Evolutionary conservation across 352 stramenopile species (phyloP).

Genomic region (Globisporangium irregulare): DNA sequence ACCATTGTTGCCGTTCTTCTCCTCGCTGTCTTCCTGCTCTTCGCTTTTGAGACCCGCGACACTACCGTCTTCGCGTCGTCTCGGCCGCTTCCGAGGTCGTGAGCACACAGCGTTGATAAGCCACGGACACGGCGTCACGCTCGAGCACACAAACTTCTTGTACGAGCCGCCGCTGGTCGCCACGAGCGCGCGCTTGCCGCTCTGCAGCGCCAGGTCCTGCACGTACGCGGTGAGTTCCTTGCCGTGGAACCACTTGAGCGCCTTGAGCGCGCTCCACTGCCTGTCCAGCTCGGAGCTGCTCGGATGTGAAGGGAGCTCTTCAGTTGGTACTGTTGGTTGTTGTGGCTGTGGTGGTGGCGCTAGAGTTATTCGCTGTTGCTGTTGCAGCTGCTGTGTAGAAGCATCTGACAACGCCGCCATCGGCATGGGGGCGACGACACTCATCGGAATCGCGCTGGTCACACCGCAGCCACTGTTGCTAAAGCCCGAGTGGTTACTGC

Average conservation of each 20-base stretch:
- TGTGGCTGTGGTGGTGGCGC: background rate
- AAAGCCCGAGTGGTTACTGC: background rate
- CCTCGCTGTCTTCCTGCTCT: background rate
- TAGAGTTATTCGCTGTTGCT: background rate
- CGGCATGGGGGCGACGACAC: background rate
- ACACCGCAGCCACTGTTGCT: background rate
- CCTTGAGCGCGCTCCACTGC: conserved; percentile 30
- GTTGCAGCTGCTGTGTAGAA: background rate
- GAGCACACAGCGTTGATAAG: conserved; percentile 49
- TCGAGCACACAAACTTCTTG: conserved; percentile 58
- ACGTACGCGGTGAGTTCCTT: conserved; percentile 45
- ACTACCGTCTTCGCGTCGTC: background rate
- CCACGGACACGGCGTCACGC: conserved; percentile 34
- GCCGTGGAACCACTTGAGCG: conserved; percentile 32
- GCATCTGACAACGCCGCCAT: background rate
- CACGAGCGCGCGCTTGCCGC: conserved; percentile 43
- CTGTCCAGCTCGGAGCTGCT: background rate
- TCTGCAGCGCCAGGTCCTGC: conserved; percentile 45
- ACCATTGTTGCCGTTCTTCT: background rate
- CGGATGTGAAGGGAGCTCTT: background rate
- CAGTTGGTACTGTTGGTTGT: background rate
- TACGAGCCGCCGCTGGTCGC: conserved; percentile 51
- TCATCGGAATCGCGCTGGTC: background rate
- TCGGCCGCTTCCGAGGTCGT: conserved; percentile 22
- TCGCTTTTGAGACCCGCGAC: conserved; percentile 3